These are phyloP conservation scores for Sanghuangporus sanghuang DNA, from an alignment of 1,284 basidiomycete genomes.

Conservation along the genomic window DNA sequence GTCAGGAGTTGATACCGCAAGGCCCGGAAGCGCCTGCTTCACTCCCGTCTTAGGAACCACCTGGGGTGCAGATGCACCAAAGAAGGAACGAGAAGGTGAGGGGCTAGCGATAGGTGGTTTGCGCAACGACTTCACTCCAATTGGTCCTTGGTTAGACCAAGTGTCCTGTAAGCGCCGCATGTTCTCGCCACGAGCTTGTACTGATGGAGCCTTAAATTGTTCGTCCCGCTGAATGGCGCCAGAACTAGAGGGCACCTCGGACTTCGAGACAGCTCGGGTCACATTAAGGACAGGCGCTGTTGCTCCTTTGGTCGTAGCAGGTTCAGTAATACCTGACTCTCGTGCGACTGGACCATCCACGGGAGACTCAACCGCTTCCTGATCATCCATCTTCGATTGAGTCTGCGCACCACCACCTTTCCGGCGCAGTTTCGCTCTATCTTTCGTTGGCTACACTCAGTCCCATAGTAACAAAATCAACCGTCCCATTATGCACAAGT, in stretches of 20 bases:
- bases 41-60: slow-evolving; percentile 25
- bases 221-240: neutral
- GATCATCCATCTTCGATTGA: neutral
- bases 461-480: slow-evolving; percentile 4
- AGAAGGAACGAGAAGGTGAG: slow-evolving; percentile 11
- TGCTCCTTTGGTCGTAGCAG: neutral
- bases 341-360: neutral
- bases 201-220: slow-evolving; percentile 1
- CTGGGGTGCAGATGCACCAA: slow-evolving; percentile 12
- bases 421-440: slow-evolving; percentile 57
- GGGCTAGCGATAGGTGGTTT: slow-evolving; percentile 9
- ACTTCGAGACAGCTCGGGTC: neutral
- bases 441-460: slow-evolving; percentile 62
- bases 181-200: slow-evolving; percentile 14
- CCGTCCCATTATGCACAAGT: slow-evolving; percentile 26
- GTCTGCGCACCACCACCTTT: slow-evolving; percentile 27
- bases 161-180: slow-evolving; percentile 25
- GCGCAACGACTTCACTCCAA: slow-evolving; percentile 27
- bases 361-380: neutral
- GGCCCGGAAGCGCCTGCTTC: slow-evolving; percentile 36
- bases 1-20: slow-evolving; percentile 22
- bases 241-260: neutral
- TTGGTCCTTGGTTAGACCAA: slow-evolving; percentile 31
- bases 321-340: neutral
- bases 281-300: neutral